phyloP scores from a whole-genome alignment of 108 stramenopile genomes.

The Skeletonema potamos region DNA sequence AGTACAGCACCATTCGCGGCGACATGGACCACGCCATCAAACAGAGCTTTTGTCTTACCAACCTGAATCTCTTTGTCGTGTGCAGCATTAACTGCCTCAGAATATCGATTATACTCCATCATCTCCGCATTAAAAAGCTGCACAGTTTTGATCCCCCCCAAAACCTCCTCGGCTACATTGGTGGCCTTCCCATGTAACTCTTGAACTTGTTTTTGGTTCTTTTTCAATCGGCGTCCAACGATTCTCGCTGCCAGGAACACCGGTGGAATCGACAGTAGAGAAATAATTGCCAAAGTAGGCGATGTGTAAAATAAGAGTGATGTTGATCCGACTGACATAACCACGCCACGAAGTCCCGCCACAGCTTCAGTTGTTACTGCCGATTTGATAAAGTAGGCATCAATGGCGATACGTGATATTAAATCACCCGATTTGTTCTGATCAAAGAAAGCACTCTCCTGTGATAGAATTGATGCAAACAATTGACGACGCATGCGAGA shows the following conservation, averaged over 20 bases:
- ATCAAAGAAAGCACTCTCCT: constrained; percentile 83
- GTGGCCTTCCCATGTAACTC: constrained; percentile 64
- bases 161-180: constrained; percentile 72
- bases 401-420: constrained; percentile 74
- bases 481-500: constrained; percentile 59
- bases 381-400: constrained; percentile 71
- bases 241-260: constrained; percentile 65
- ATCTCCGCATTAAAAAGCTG: constrained; percentile 72
- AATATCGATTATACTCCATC: constrained; percentile 63
- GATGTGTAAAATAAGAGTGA: constrained; percentile 76
- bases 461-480: constrained; percentile 61
- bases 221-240: constrained; percentile 52
- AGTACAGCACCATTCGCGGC: constrained; percentile 76
- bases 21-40: constrained; percentile 78
- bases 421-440: constrained; percentile 70
- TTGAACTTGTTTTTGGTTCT: constrained; percentile 66
- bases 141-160: constrained; percentile 68
- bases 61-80: constrained; percentile 66
- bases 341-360: constrained; percentile 55
- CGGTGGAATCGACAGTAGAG: constrained; percentile 72
- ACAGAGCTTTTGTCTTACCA: constrained; percentile 63
- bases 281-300: constrained; percentile 69
- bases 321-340: constrained; percentile 71
- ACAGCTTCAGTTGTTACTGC: constrained; percentile 80
- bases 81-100: constrained; percentile 48